Conservation (phyloP, 2,329 filamentous ascomycete species). For the Neonectria hederae region DNA sequence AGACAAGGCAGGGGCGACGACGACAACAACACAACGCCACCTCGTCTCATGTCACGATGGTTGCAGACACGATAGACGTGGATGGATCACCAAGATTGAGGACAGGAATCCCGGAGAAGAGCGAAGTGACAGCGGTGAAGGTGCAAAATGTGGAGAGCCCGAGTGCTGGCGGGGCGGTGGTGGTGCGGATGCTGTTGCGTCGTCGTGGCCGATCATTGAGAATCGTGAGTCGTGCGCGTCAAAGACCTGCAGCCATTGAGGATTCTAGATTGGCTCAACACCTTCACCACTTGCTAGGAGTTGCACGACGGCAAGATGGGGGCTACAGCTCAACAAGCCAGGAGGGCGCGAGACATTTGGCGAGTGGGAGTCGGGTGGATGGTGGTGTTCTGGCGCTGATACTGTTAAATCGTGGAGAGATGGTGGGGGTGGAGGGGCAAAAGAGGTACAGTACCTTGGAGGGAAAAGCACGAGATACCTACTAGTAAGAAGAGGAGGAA, state of each 20-base stretch:
- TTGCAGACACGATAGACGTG: conserved; percentile 29
- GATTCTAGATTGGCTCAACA: conserved; percentile 5
- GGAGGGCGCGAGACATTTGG: conserved; percentile 6
- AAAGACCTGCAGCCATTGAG: conserved; percentile 11
- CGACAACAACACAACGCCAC: conserved; percentile 31
- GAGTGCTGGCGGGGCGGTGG: conserved; percentile 23
- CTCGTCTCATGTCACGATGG: conserved; percentile 35
- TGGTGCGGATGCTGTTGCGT: conserved; percentile 12
- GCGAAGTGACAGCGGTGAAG: conserved; percentile 31
- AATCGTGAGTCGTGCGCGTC: conserved; percentile 32
- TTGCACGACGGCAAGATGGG: not conserved
- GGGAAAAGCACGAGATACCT: not conserved
- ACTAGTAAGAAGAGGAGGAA: no score
- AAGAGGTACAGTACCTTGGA: not conserved
- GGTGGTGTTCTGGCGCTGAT: not conserved
- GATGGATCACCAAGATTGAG: conserved; percentile 15
- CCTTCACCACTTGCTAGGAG: not conserved
- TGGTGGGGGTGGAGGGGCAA: conserved; percentile 5
- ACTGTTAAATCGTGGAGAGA: conserved; percentile 3
- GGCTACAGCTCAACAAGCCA: conserved; percentile 10
- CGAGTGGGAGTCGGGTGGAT: not conserved
- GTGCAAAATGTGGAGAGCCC: conserved; percentile 12
- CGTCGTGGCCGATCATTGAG: conserved; percentile 28
- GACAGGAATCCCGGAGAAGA: conserved; percentile 27
- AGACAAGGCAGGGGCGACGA: conserved; percentile 27